These are phyloP conservation scores for Talaromyces ruber DNA, from an alignment of 495 filamentous ascomycete species.

Conservation along the genomic window DNA sequence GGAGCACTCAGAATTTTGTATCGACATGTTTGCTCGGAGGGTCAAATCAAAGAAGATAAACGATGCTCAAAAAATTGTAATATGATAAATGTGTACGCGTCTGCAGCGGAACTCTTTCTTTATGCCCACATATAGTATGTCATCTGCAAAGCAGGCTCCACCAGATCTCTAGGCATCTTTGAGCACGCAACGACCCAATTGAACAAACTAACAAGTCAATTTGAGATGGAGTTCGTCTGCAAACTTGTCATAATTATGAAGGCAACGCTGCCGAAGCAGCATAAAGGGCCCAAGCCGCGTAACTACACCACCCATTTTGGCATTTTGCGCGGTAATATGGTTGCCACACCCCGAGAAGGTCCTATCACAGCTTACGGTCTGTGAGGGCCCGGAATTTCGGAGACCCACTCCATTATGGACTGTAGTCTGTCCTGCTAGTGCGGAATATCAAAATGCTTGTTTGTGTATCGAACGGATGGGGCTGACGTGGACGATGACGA, in stretches of 20 bases:
- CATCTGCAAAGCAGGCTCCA: not conserved
- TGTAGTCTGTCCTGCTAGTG: not conserved
- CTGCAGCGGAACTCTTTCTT: not conserved
- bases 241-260: not conserved
- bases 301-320: not conserved
- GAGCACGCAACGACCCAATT: not conserved
- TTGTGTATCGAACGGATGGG: not conserved
- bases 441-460: not conserved
- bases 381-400: not conserved
- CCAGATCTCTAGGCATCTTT: not conserved
- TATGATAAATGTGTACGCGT: not conserved
- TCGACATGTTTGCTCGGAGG: not conserved
- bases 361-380: not conserved
- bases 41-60: not conserved
- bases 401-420: not conserved
- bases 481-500: constrained; percentile 6
- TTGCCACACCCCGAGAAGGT: not conserved
- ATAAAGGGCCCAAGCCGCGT: not conserved
- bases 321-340: not conserved
- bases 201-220: not conserved
- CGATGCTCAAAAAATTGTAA: not conserved
- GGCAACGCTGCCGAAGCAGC: not conserved
- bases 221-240: not conserved
- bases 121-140: not conserved
- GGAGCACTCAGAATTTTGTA: not conserved